These are phyloP conservation scores for Dictyostelium capitatum DNA, from an alignment of 78 protist species.

Conservation along the genomic window DNA sequence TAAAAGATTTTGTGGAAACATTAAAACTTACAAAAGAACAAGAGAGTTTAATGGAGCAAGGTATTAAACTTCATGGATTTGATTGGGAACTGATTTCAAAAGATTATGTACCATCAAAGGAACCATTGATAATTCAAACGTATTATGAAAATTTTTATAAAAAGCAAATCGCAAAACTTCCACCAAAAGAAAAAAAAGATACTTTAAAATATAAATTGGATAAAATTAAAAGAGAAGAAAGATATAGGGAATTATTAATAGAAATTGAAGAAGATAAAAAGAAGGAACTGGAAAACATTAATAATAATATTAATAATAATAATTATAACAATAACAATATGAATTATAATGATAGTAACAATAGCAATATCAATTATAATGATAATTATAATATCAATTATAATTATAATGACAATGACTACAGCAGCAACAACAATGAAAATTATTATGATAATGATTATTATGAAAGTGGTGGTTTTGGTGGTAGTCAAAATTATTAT, in stretches of 20 bases:
- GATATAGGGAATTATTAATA: background rate
- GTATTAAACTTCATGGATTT: background rate
- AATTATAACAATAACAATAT: background rate
- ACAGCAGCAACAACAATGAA: background rate
- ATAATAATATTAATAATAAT: background rate
- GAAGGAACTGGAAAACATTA: background rate
- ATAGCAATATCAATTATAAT: background rate
- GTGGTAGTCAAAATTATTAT: background rate
- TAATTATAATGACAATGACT: background rate
- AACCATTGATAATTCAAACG: background rate
- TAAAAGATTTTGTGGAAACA: background rate
- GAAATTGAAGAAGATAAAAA: background rate
- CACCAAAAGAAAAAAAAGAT: background rate
- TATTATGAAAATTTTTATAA: background rate
- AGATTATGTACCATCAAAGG: conserved; percentile 3
- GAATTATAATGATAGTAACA: background rate
- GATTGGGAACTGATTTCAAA: conserved; percentile 37
- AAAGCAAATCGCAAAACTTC: background rate
- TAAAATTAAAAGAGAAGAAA: background rate
- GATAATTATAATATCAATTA: background rate
- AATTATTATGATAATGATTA: background rate
- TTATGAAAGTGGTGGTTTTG: background rate
- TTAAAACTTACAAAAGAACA: conserved; percentile 18
- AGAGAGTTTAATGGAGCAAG: conserved; percentile 6
- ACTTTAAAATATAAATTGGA: background rate